Base-by-base conservation (phyloP, 1,284 basidiomycete genomes). In the Fistulina hepatica region DNA sequence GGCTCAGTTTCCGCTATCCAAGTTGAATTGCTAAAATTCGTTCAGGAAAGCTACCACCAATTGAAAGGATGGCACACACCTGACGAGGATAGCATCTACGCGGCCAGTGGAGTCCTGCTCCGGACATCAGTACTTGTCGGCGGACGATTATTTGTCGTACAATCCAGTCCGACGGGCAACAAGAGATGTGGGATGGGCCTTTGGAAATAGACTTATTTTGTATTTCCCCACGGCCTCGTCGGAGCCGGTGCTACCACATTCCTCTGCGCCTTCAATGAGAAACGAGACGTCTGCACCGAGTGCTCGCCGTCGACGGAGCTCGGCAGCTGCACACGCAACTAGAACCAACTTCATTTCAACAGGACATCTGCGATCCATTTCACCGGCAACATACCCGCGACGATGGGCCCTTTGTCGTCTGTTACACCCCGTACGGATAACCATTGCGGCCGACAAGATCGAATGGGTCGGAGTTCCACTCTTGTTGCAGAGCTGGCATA, bases 1-100 rank as follows among this genome's bases (percentile, higher is more conserved):
- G 94, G 93, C n/a, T 80, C 77, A 44, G 84, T 78, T 51, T 97
- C 91, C 21, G 84, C 84, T 46, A 97, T 86, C 93, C 94, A 98
- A 12, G 91, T 94, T 22, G 93, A 97, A 55, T 98, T 98, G 50
- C 83, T 88, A 36, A 13, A 5, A 3, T 27, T 3, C 37, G 26
- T 37, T 20, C 24, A 17, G 16, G 40, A 9, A 21, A 5, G 19
- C 43, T 9, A 46, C 19, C 16, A 6, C 21, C 6, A 21, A 24
- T 16, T 28, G 24, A 19, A 13, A n/a, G 26, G 9, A 2, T 11
- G 13, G 3, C 6, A 43, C 45, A 40, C 41, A 82, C 80, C 81
- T 84, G 42, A 94, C 76, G 13, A 94, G 63, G 38, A 95, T 88
- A 2, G 81, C 82, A 58, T 94, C 88, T 36, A 95, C 75, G 21